Base-by-base conservation (phyloP, 768 basidiomycete species). In the Lactifluus piperatus region DNA sequence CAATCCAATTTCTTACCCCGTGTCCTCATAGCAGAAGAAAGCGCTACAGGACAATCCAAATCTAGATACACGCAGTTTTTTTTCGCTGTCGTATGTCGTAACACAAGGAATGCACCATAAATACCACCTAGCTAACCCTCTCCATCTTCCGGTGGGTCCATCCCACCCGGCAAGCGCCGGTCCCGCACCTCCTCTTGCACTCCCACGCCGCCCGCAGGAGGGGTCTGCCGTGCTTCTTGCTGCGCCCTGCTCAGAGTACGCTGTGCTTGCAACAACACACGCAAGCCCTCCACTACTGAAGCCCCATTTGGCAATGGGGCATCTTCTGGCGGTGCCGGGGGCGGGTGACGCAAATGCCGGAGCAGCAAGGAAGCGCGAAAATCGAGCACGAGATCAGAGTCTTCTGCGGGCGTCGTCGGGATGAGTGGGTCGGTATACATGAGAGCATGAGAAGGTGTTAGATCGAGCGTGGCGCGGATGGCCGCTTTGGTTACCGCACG, bases 251-350 rank as follows among this genome's bases (percentile, higher is more conserved):
- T 56, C 4, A 70, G 71, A 29, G 73, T 72, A 59, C 77, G 74
- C 53, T 77, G 74, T 29, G 78, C 74, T 53, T 79, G 77, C 66
- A 83, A 70, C 22, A 86, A 68, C 73, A 79, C 75, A 54, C 65
- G 64, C 11, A 71, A 55, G 67, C 27, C 78, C 68, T 68, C 64
- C 58, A 43, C 81, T 77, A 63, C 77, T 8, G 80, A 73, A 16
- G 82, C 77, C 26, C 83, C 84, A 66, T 80, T 84, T 2, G 84
- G 84, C 34, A 84, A 71, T 10, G 84, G 82, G 49, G 86, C 54
- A 43, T 66, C 54, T 34, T 57, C 63, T 20, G 50, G 62, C 6
- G 67, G 69, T 4, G 73, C 71, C 3, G 78, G 77, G 10, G 77
- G 72, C 11, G 88, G 81, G 57, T 76, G 73, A 57, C 82, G 77